Evolutionary conservation across 441 rosid genomes (phyloP).

Genomic region (Cnidoscolus chayamansa): DNA sequence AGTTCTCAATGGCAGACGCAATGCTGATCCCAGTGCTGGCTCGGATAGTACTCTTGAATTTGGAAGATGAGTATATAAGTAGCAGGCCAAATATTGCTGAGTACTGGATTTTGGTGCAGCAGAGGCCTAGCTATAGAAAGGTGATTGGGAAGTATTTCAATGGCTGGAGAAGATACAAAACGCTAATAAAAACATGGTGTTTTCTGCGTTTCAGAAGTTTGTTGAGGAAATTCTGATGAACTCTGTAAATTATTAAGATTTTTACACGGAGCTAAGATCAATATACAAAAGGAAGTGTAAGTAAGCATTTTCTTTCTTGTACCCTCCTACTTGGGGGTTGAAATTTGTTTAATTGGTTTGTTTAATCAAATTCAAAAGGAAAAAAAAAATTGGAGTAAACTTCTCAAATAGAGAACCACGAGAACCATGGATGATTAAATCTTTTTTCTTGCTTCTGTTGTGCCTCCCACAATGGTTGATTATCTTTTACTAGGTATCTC

Average conservation of each 20-base stretch:
- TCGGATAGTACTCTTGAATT: conserved; percentile 53
- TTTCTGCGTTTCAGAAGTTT: conserved; percentile 48
- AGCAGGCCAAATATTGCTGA: conserved; percentile 60
- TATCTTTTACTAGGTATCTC: no score
- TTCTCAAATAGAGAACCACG: neutral
- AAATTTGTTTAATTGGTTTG: no score
- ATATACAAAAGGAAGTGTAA: conserved; percentile 2
- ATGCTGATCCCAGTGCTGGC: conserved; percentile 69
- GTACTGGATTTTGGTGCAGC: conserved; percentile 66
- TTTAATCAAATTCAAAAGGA: neutral
- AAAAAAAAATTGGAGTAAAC: neutral
- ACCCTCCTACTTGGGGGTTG: neutral
- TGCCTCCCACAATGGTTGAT: no score
- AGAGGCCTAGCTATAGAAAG: conserved; percentile 64
- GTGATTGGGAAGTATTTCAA: conserved; percentile 71
- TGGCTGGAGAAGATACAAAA: conserved; percentile 80
- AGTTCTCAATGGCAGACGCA: conserved; percentile 86
- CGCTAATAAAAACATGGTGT: conserved; percentile 67
- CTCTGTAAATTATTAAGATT: neutral
- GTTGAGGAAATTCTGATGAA: conserved; percentile 40
- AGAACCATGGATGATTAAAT: neutral
- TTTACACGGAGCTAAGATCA: neutral
- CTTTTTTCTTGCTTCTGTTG: no score
- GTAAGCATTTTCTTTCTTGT: neutral
- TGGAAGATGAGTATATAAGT: conserved; percentile 63